Evolutionary conservation across 305 asterid species (phyloP).

Genomic region (Fraxinus baroniana): DNA sequence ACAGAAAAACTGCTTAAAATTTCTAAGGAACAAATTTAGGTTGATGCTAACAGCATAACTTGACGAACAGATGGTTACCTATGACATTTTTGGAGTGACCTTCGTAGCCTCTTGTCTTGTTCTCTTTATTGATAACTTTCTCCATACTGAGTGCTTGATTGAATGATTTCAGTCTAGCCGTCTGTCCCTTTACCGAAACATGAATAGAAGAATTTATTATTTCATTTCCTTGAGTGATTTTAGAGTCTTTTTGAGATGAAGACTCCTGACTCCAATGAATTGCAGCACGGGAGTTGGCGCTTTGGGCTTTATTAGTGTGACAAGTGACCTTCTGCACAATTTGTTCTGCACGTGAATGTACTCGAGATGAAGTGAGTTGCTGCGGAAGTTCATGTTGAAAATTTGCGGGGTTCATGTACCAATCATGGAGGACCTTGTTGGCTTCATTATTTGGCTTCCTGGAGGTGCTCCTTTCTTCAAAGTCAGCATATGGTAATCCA

Average conservation of each 20-base stretch:
- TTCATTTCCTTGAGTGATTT: constrained; percentile 32
- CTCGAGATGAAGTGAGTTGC: constrained; percentile 36
- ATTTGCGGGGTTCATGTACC: constrained; percentile 25
- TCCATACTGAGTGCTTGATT: constrained; percentile 30
- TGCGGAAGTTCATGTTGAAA: constrained; percentile 33
- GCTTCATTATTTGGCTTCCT: constrained; percentile 28
- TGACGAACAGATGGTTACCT: constrained; percentile 43
- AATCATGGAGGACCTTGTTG: constrained; percentile 27
- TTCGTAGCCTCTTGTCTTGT: constrained; percentile 31
- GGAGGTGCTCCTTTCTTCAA: constrained; percentile 26
- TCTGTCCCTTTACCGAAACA: constrained; percentile 28
- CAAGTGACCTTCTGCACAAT: constrained; percentile 30
- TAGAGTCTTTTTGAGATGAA: constrained; percentile 31
- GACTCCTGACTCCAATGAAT: constrained; percentile 34
- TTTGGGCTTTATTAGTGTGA: constrained; percentile 26
- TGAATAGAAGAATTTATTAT: constrained; percentile 29
- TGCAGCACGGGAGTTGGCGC: constrained; percentile 28
- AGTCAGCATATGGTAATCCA: constrained; percentile 27
- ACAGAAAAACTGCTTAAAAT: constrained; percentile 11
- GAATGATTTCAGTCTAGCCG: constrained; percentile 32
- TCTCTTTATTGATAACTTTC: constrained; percentile 36
- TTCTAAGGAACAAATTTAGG: constrained; percentile 22
- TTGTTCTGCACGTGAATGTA: constrained; percentile 33
- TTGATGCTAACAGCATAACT: constrained; percentile 19
- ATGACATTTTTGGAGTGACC: constrained; percentile 38